Percentiles rank a stretch among this genome's conserved stretches.
Conservation (phyloP, 371 early-diverging fungal species). For the Circinella minor region DNA sequence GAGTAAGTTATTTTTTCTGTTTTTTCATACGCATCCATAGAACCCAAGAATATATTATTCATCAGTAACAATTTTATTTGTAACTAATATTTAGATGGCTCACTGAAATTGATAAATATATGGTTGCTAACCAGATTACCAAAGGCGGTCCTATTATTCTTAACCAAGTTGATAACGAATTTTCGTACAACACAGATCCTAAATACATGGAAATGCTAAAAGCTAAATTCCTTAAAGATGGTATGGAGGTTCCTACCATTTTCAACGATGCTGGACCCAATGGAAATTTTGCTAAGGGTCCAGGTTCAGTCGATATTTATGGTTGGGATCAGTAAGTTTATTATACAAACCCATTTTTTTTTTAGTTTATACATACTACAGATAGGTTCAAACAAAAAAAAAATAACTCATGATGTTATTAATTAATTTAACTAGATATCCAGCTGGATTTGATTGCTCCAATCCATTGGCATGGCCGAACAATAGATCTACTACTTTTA, state of each 20-base stretch:
- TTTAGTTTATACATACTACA: too few species aligned
- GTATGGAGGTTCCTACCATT: conserved; percentile 15
- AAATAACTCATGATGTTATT: too few species aligned
- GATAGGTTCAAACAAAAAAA: too few species aligned
- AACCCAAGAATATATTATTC: too few species aligned
- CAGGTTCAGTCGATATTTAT: conserved; percentile 15
- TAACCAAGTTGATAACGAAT: conserved; percentile 22
- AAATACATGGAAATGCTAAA: conserved; percentile 15
- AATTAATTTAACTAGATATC: not conserved
- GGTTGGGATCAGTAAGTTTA: conserved; percentile 16
- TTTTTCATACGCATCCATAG: too few species aligned
- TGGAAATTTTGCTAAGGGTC: conserved; percentile 8
- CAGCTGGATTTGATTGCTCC: conserved; percentile 19
- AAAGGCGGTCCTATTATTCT: conserved; percentile 13
- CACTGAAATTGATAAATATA: conserved; percentile 19
- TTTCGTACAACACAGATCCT: conserved; percentile 9
- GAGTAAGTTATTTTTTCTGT: not conserved
- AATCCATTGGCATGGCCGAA: conserved; percentile 17
- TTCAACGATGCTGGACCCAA: conserved; percentile 14
- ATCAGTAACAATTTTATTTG: not conserved
- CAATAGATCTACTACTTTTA: not conserved
- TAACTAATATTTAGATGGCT: conserved; percentile 7
- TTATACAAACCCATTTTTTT: too few species aligned
- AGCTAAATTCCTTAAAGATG: conserved; percentile 14
- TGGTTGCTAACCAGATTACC: conserved; percentile 21